These are phyloP conservation scores for Umbilicus rupestris DNA, from an alignment of 164 flowering plant species.

Conservation along the genomic window DNA sequence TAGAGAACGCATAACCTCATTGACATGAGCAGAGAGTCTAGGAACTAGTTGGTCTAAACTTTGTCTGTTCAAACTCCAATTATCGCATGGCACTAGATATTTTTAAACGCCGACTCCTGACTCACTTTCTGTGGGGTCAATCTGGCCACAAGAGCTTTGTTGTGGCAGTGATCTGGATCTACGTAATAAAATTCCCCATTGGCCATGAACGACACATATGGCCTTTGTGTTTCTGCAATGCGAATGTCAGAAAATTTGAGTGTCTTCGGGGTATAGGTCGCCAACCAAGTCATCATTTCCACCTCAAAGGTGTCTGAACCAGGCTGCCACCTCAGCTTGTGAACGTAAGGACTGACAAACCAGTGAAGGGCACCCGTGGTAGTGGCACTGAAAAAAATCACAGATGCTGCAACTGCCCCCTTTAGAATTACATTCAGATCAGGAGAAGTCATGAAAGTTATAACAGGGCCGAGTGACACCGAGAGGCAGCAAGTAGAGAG, in stretches of 20 bases:
- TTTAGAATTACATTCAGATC: conserved; percentile 78
- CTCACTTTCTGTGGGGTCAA: conserved; percentile 55
- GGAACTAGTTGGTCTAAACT: background rate
- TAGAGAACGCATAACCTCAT: background rate
- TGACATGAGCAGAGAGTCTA: background rate
- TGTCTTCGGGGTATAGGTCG: conserved; percentile 49
- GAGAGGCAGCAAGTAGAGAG: conserved; percentile 96
- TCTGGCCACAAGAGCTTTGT: conserved; percentile 86
- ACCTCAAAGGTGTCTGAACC: conserved; percentile 36
- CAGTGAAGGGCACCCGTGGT: conserved; percentile 88
- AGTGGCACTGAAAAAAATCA: conserved; percentile 81
- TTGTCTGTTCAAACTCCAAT: background rate
- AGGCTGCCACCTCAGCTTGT: conserved; percentile 87
- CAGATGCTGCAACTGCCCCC: conserved; percentile 86
- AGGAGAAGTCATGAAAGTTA: conserved; percentile 83
- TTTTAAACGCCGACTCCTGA: conserved; percentile 67
- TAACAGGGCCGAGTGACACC: conserved; percentile 81
- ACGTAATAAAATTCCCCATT: conserved; percentile 63
- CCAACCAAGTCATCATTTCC: conserved; percentile 90
- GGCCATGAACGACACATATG: conserved; percentile 51
- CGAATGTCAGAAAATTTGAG: conserved; percentile 74
- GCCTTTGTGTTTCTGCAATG: conserved; percentile 42
- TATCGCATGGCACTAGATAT: conserved; percentile 35
- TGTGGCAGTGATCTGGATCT: conserved; percentile 69
- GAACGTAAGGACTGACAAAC: conserved; percentile 92